Evolutionary conservation across 1,284 basidiomycete genomes (phyloP).

Genomic region (Inonotus hispidus): DNA sequence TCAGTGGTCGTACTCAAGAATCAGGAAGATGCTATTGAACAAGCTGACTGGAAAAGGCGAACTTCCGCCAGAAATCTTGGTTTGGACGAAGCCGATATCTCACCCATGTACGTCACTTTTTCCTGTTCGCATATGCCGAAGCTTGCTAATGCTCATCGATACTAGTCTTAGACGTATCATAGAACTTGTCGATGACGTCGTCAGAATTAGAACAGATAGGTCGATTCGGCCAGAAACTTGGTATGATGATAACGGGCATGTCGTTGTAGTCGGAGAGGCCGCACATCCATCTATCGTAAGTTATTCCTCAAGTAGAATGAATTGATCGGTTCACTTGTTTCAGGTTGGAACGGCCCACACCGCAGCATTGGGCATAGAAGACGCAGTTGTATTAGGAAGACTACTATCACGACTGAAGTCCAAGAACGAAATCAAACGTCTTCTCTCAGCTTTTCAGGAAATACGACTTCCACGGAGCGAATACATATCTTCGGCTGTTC

Average conservation of each 20-base stretch:
- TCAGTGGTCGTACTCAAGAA: neutral
- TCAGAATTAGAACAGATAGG: neutral
- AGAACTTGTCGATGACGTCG: neutral
- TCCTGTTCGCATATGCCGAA: neutral
- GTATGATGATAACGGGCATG: slow-evolving; percentile 40
- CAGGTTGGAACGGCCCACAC: slow-evolving; percentile 1
- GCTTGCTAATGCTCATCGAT: neutral
- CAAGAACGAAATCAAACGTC: slow-evolving; percentile 43
- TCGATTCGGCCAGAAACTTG: slow-evolving; percentile 33
- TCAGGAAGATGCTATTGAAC: neutral
- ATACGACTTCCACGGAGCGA: slow-evolving; percentile 37
- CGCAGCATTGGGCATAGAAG: slow-evolving; percentile 36
- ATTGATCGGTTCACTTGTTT: neutral
- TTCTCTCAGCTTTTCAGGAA: slow-evolving; percentile 48
- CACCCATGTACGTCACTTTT: neutral
- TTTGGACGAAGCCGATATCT: neutral
- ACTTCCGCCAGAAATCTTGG: neutral
- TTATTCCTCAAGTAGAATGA: no score
- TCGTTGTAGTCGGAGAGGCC: slow-evolving; percentile 44
- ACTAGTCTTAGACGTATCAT: slow-evolving; percentile 5
- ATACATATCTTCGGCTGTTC: slow-evolving; percentile 23
- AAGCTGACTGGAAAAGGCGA: neutral
- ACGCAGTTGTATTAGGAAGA: slow-evolving; percentile 49
- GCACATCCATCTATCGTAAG: slow-evolving; percentile 38
- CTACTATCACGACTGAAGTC: slow-evolving; percentile 48